These are phyloP conservation scores for Tetradesmus obliquus DNA, from an alignment of 139 green algal species.

Conservation along the genomic window DNA sequence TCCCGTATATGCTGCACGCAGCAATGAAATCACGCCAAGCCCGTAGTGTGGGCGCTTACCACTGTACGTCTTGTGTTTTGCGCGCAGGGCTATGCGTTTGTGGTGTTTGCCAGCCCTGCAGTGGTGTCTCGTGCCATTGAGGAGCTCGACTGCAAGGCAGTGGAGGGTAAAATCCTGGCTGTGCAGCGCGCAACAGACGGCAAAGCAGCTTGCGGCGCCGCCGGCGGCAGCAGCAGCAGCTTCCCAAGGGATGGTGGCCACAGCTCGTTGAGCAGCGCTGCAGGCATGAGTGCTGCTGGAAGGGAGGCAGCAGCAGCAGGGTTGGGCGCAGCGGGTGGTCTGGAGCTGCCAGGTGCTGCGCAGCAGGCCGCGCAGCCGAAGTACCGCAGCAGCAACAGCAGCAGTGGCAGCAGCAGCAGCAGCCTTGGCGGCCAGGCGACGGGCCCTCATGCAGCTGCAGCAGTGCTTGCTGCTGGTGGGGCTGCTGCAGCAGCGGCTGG, in stretches of 20 bases:
- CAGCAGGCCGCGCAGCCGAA: conserved; percentile 22
- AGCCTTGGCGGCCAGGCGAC: not conserved
- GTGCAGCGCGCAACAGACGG: conserved; percentile 37
- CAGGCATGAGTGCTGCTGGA: not conserved
- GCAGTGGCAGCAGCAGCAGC: not conserved
- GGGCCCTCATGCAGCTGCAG: not conserved
- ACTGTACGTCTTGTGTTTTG: not conserved
- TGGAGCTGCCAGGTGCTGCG: not conserved
- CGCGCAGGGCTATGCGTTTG: conserved; percentile 31
- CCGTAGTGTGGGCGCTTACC: not conserved
- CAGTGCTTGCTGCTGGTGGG: not conserved
- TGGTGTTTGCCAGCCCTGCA: conserved; percentile 13
- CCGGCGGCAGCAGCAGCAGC: not conserved
- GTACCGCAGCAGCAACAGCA: not conserved
- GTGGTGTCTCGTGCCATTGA: conserved; percentile 20
- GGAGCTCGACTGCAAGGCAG: conserved; percentile 19
- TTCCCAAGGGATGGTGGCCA: not conserved
- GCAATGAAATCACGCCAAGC: too few relatives aligned
- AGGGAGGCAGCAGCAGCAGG: not conserved
- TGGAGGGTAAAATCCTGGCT: conserved; percentile 30
- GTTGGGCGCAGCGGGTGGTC: not conserved
- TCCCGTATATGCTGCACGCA: too few relatives aligned
- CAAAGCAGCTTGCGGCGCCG: conserved; percentile 21
- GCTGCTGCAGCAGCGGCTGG: not conserved
- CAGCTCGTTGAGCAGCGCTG: not conserved